These are phyloP conservation scores for Aureobasidium subglaciale DNA, from an alignment of 2,329 filamentous ascomycete genomes.

Conservation along the genomic window DNA sequence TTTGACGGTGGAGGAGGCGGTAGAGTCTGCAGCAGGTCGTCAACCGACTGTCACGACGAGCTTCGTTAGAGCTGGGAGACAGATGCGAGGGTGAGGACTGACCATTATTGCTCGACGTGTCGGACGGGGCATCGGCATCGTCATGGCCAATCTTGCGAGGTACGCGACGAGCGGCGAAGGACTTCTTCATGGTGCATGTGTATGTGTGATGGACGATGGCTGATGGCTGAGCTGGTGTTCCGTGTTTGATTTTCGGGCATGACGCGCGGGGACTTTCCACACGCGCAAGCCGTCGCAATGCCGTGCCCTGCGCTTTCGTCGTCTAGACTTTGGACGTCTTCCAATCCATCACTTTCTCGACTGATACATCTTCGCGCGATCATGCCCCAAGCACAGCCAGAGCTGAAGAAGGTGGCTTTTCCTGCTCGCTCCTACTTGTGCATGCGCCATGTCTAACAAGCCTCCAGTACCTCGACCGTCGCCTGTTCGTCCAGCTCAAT, in stretches of 20 bases:
- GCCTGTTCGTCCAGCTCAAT: constrained; percentile 95
- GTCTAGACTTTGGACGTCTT: background rate
- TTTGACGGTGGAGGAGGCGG: constrained; percentile 45
- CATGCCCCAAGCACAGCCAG: constrained; percentile 98
- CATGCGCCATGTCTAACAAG: constrained; percentile 4
- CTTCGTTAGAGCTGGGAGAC: constrained; percentile 24
- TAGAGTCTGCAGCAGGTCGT: constrained; percentile 15
- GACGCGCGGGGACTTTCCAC: background rate
- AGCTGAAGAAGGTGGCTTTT: constrained; percentile 82
- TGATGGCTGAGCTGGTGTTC: background rate
- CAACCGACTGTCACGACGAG: constrained; percentile 20
- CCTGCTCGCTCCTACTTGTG: background rate
- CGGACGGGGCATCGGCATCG: constrained; percentile 47
- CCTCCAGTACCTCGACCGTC: constrained; percentile 92
- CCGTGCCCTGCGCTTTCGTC: background rate
- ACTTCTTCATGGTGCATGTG: constrained; percentile 48
- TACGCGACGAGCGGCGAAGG: constrained; percentile 54
- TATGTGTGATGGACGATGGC: background rate
- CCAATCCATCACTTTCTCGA: background rate
- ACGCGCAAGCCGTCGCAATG: background rate
- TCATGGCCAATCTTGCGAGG: constrained; percentile 71
- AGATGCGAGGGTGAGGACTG: constrained; percentile 22
- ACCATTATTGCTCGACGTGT: constrained; percentile 35
- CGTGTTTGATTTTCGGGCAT: background rate
- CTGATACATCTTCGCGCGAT: constrained; percentile 34